Evolutionary conservation across 768 basidiomycete species (phyloP), one percentile per base, ranked within the genome.

Genomic region (Rhodocollybia butyracea): DNA sequence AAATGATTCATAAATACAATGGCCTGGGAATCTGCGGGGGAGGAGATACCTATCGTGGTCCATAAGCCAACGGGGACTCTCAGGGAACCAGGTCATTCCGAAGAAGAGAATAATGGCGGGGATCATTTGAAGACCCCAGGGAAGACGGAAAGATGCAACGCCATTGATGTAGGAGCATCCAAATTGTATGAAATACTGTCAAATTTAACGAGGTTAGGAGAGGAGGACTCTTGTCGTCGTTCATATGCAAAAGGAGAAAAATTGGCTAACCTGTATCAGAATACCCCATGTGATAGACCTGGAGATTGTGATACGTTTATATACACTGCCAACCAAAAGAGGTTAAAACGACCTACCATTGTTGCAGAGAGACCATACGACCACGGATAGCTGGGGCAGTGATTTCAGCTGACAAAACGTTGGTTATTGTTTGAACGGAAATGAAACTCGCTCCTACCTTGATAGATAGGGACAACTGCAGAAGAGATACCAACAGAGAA

Each of bases 111-210:
- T 54, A 56, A 89, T 77, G 6, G 86, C 90, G 22, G 89, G 89
- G 51, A 92, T 89, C 75, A 87, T 79, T 65, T 91, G 89, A 26
- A 91, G 70, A 54, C 85, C 85, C 87, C 87, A 89, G 10, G 88
- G 89, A 60, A 91, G 85, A 24, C 88, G 84, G 79, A 89, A 91
- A 0, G 87, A 88, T 0, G 86, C 86, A 12, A 66, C 74, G 30
- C 87, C 85, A 19, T 84, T 69, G 65, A 89, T 86, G 66, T 85
- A 85, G 7, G 86, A 89, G 65, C 84, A 86, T 8, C 86, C 87
- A 57, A 88, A 88, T 60, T 88, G 82, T 59, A 88, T 77, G 66
- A 88, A 88, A 71, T 89, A 84, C 59, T 88, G n/a, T n/a, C n/a
- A n/a, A n/a, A n/a, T n/a, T n/a, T n/a, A n/a, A n/a, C n/a, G n/a